Base-by-base conservation (phyloP, 768 basidiomycete genomes). In the Termitomyces sp. region DNA sequence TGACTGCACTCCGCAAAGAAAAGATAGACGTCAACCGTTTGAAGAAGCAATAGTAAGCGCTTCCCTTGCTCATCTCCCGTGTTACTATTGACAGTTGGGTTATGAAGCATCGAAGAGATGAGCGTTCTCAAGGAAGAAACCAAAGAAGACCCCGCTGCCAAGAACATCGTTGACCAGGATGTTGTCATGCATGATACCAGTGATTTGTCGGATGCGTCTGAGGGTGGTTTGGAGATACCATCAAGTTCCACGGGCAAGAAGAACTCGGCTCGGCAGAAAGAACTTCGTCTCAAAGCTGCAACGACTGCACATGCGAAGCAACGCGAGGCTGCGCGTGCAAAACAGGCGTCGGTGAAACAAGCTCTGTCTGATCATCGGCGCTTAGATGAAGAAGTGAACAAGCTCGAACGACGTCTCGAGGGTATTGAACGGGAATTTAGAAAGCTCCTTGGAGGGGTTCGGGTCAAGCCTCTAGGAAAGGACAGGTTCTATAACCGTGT, bases 401-500 rank as follows among this genome's bases (percentile, higher is more conserved):
- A 88, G 66, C 72, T 91, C 23, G 88, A 91, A 67, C 81, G 88
- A 41, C 79, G 88, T 40, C 79, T 98, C 19, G 91, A 94, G 64
- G 82, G 79, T 48, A 90, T 96, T 59, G 95, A 98, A 67, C 87
- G 92, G 44, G 96, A 98, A 59, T 99, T 98, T 75, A 79, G 97
- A 61, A 89, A 94, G 68, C 79, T 92, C 48, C 77, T 93, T 41
- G 91, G 92, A 55, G 84, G 88, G 6, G 81, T 94, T 48, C 81
- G 97, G 52, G 86, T 91, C 21, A 89, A 93, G 65, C 93, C 95
- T 1, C 66, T 98, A 50, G 97, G 97, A 14, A 81, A 82, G 60
- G 97, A 99, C 68, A 81, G 97, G 52, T 99, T 98, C 72, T 89
- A 91, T 66, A 96, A 97, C 68, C 85, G 91, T 32, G 78, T 97